A percentile compares a stretch with the other conserved stretches of the same genome.
phyloP scores from a whole-genome alignment of 257 asterid species.

The Echium plantagineum region DNA sequence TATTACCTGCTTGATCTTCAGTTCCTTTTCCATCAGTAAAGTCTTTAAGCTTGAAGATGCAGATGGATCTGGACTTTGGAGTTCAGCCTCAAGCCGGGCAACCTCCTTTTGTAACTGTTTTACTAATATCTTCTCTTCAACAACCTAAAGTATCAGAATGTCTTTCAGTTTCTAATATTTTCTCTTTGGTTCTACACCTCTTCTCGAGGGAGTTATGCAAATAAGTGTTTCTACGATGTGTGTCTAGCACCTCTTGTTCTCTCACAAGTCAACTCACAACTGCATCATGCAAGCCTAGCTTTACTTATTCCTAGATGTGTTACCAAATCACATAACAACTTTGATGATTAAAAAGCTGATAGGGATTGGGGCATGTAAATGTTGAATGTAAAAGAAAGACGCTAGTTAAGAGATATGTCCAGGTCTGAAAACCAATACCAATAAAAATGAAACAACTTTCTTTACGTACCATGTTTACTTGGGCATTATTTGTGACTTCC shows the following conservation, averaged over 20 bases:
- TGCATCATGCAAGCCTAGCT: no score
- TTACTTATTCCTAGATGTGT: no score
- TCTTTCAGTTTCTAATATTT: background rate
- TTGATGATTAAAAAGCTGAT: no score
- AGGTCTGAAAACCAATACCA: background rate
- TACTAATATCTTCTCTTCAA: constrained; percentile 64
- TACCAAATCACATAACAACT: no score
- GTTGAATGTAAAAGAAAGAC: background rate
- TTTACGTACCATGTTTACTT: constrained; percentile 79
- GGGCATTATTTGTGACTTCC: constrained; percentile 83
- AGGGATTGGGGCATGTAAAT: no score
- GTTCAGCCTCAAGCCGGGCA: constrained; percentile 92
- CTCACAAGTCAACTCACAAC: no score
- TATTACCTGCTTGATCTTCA: constrained; percentile 84
- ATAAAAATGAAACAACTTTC: background rate
- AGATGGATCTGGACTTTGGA: constrained; percentile 62
- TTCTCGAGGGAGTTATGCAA: no score
- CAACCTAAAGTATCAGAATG: constrained; percentile 30
- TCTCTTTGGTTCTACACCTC: background rate
- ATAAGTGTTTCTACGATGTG: no score
- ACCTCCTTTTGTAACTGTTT: constrained; percentile 83
- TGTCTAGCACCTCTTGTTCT: no score
- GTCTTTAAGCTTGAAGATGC: constrained; percentile 51
- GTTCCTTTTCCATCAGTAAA: constrained; percentile 65
- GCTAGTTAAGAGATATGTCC: background rate